Evolutionary conservation across 768 basidiomycete species (phyloP), one percentile per base, ranked within the genome.

Genomic region (Pleurotus djamor): DNA sequence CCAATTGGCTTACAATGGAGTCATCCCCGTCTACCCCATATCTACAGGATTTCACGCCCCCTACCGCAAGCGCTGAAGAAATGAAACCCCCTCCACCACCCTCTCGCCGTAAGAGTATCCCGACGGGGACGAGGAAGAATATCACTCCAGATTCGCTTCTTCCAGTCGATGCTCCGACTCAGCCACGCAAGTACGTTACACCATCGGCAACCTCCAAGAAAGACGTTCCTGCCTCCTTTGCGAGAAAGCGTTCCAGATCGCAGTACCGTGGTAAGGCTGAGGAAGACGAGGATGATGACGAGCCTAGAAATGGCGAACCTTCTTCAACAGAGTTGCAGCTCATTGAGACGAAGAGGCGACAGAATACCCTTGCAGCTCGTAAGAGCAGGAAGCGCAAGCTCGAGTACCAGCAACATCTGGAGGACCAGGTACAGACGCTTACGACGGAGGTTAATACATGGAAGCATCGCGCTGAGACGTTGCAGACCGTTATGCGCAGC

Each of bases 321-420:
- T 76, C 82, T 10, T 75, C 80, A 0, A 72, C 79, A 2, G 79
- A 81, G 1, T 84, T 85, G 65, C 83, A 88, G 67, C 86, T 86
- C 63, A 90, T 91, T 63, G 88, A 86, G 65, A 81, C 80, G 45
- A 94, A 94, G 77, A 83, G 94, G 33, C 80, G 87, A 8, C 86
- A 88, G 73, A 96, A 96, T 65, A 94, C 94, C 2, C 72, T 94
- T 4, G 93, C 94, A 0, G 94, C 94, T 5, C 83, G 94, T 1
- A 83, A 89, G 34, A 89, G 86, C 67, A 81, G 94, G 16, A 83
- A 83, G 76, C 81, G 90, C 59, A 94, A 92, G 77, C 71, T 86
- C 44, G 81, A 84, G 68, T 84, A 93, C 62, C 81, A 88, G 64
- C 78, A 83, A 55, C 78, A 83, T 58, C 75, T 95, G 49, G 87